Evolutionary conservation across 345 rosid species (phyloP).

Genomic region (Psidium guajava): DNA sequence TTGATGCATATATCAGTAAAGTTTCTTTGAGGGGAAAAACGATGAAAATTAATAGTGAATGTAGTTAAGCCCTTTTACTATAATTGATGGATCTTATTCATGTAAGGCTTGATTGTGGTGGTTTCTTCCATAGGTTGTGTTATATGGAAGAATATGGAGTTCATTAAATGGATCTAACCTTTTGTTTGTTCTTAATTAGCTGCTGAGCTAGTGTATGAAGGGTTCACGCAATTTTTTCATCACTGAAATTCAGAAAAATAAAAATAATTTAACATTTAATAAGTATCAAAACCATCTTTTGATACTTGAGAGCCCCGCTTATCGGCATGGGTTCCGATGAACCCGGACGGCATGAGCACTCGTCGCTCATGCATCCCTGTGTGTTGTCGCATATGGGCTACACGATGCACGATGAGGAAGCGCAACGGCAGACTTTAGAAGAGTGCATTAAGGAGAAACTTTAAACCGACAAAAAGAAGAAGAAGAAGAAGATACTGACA

Average conservation of each 20-base stretch:
- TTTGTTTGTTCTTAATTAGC: not conserved
- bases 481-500: not conserved
- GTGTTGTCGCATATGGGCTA: not conserved
- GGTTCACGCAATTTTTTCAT: not conserved
- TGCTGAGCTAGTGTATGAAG: not conserved
- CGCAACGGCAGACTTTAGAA: not conserved
- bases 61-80: not conserved
- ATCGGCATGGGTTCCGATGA: not conserved
- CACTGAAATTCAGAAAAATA: no score
- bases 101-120: not conserved
- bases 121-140: not conserved
- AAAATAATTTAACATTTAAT: no score
- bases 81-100: not conserved
- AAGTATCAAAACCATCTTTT: not conserved
- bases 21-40: not conserved
- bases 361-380: not conserved
- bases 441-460: not conserved
- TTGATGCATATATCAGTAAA: not conserved
- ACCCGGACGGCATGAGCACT: not conserved
- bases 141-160: not conserved
- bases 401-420: not conserved
- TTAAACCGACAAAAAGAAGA: not conserved
- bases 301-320: not conserved
- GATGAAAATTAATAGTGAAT: not conserved
- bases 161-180: not conserved